Base-by-base conservation (phyloP, 202 grass and related monocot genomes). In the Carex arenaria region DNA sequence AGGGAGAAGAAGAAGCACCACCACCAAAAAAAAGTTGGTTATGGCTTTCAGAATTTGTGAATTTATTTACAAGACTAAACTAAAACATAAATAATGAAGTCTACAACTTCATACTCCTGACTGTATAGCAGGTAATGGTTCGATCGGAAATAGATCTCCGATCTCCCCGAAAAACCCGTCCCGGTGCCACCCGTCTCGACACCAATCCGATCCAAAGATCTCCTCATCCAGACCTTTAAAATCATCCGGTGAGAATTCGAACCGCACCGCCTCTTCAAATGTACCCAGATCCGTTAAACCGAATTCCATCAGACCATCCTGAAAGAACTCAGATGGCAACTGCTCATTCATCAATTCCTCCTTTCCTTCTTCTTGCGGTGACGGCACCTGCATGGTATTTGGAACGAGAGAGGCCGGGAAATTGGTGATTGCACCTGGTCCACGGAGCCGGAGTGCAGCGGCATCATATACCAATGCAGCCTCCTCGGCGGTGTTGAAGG, bases 401-500 rank as follows among this genome's bases (percentile, higher is more conserved):
- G 12, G 26, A 0, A 85, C 5, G 45, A 43, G 5, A 26, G 82
- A 7, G 19, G 73, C 1, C 4, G 87, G 84, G 82, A 98, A 98
- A 87, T 98, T 98, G 83, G 89, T 99, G 15, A 90, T 90, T 9
- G 96, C 93, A 80, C 77, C 64, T 68, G 96, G 71, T 49, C 96
- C 96, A 28, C 96, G 96, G 67, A 99, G 89, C 82, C 91, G 91
- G 43, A 93, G 18, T n/a, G 96, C 93, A 3, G 96, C 93, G 12
- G 81, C 79, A 86, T 98, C 96, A 83, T 98, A 98, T 38, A 95
- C 96, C 73, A 94, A 85, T 51, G 96, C 96, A 1, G 96, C 96
- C 83, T 99, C 91, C 88, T 99, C 96, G 3, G 96, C 96, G 18
- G 93, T 99, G 86, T 99, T 88, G 83, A 95, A 99, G 13, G 96